Conservation (phyloP, 306 rosid species). For the Gillenia trifoliata region DNA sequence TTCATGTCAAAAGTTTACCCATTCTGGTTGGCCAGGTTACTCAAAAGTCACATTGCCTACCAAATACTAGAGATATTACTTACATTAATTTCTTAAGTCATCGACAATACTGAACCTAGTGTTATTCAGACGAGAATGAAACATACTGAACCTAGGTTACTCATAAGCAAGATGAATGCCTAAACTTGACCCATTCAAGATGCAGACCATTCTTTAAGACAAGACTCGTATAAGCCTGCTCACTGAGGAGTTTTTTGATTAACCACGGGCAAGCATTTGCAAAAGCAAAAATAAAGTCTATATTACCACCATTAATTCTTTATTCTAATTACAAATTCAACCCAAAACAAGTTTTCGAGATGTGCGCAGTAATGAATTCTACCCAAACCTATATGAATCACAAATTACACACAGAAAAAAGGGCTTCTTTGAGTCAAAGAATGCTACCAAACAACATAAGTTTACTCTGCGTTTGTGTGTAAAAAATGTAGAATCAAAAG, state of each 20-base stretch:
- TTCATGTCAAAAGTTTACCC: neutral
- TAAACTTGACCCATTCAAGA: neutral
- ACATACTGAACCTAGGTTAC: too few species aligned
- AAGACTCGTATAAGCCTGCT: neutral
- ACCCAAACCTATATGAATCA: neutral
- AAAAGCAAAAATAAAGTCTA: neutral
- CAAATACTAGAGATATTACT: neutral
- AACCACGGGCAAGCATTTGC: neutral
- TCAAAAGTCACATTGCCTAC: neutral
- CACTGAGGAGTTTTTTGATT: neutral
- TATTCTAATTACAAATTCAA: neutral
- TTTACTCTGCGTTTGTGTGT: neutral
- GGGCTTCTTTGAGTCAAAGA: neutral
- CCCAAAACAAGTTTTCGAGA: neutral
- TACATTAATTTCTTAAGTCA: neutral
- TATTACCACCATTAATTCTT: neutral
- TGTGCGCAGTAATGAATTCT: neutral
- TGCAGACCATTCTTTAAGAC: neutral
- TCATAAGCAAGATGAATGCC: neutral
- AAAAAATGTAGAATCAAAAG: neutral
- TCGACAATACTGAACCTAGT: neutral
- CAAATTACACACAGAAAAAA: neutral
- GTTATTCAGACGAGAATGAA: neutral
- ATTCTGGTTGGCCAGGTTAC: neutral
- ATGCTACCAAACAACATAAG: neutral